A percentile compares a stretch with the other conserved stretches of the same genome.
These are phyloP conservation scores for Xylaria hypoxylon DNA, from an alignment of 2,329 filamentous ascomycete genomes.

Conservation along the genomic window DNA sequence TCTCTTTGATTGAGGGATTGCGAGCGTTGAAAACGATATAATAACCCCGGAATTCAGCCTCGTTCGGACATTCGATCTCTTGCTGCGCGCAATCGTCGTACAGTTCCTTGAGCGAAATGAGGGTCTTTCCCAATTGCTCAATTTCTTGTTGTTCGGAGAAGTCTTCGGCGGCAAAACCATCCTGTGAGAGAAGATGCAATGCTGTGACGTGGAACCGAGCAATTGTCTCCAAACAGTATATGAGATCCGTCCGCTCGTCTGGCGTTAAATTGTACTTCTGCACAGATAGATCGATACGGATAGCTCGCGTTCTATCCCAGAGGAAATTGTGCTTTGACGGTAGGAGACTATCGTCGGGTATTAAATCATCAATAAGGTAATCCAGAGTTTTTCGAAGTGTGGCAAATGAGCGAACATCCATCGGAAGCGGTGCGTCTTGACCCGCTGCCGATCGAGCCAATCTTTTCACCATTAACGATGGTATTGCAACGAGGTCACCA, in stretches of 20 bases:
- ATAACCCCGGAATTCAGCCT: slow-evolving; percentile 74
- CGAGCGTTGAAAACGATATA: slow-evolving; percentile 72
- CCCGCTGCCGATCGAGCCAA: slow-evolving; percentile 75
- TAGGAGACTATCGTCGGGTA: slow-evolving; percentile 67
- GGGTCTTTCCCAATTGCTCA: slow-evolving; percentile 73
- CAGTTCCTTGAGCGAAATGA: slow-evolving; percentile 73
- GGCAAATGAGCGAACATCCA: slow-evolving; percentile 72
- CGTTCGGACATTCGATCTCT: slow-evolving; percentile 68
- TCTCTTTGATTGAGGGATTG: slow-evolving; percentile 68
- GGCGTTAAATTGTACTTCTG: slow-evolving; percentile 68
- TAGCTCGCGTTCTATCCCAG: slow-evolving; percentile 75
- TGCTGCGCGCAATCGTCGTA: slow-evolving; percentile 74
- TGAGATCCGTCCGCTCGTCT: slow-evolving; percentile 67
- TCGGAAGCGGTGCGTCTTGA: slow-evolving; percentile 74
- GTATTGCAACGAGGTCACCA: slow-evolving; percentile 60
- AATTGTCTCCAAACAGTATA: slow-evolving; percentile 74
- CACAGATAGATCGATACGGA: slow-evolving; percentile 76
- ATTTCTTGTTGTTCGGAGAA: slow-evolving; percentile 76
- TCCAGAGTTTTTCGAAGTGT: slow-evolving; percentile 70
- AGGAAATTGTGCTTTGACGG: slow-evolving; percentile 70
- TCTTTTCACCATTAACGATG: slow-evolving; percentile 72
- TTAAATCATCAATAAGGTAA: slow-evolving; percentile 71
- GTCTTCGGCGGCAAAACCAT: slow-evolving; percentile 66
- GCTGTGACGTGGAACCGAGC: slow-evolving; percentile 74
- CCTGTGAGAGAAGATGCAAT: slow-evolving; percentile 70